phyloP scores from a whole-genome alignment of 176 grass and related monocot species.

The Saccharum spontaneum region DNA sequence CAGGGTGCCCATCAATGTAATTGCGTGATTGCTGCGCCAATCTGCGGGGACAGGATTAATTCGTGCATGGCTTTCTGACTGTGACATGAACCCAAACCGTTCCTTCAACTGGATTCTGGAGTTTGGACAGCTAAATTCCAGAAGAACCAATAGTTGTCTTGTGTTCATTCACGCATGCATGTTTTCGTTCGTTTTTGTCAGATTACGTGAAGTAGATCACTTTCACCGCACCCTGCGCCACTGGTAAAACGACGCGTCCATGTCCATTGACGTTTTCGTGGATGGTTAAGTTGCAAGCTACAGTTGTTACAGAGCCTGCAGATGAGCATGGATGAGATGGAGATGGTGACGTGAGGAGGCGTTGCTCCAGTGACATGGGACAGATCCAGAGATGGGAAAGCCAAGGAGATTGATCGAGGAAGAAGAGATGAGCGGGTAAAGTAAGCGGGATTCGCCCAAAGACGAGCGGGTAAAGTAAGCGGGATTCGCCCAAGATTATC shows the following conservation, averaged over 20 bases:
- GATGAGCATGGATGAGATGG: background rate
- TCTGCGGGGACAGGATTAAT: background rate
- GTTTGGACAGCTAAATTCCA: conserved; percentile 33
- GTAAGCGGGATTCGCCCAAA: conserved; percentile 15
- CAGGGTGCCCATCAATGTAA: background rate
- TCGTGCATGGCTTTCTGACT: conserved; percentile 12
- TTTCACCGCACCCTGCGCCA: conserved; percentile 19
- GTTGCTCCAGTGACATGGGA: conserved; percentile 48
- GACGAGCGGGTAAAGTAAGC: conserved; percentile 41
- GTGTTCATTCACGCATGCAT: background rate
- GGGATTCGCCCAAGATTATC: conserved; percentile 32
- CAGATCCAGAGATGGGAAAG: conserved; percentile 40
- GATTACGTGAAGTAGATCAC: background rate
- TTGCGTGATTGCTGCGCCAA: conserved; percentile 9
- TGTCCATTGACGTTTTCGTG: background rate
- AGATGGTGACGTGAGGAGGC: conserved; percentile 40
- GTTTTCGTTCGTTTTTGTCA: background rate
- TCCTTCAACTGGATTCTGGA: background rate
- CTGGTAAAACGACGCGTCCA: background rate
- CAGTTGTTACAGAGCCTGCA: background rate
- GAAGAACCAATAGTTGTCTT: background rate
- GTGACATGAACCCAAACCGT: conserved; percentile 23
- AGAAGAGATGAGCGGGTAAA: conserved; percentile 54
- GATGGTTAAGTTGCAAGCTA: conserved; percentile 6
- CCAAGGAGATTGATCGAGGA: background rate